A percentile compares a stretch with the other conserved stretches of the same genome.
Evolutionary conservation across 345 rosid species (phyloP).

Genomic region (Linum trigynum): DNA sequence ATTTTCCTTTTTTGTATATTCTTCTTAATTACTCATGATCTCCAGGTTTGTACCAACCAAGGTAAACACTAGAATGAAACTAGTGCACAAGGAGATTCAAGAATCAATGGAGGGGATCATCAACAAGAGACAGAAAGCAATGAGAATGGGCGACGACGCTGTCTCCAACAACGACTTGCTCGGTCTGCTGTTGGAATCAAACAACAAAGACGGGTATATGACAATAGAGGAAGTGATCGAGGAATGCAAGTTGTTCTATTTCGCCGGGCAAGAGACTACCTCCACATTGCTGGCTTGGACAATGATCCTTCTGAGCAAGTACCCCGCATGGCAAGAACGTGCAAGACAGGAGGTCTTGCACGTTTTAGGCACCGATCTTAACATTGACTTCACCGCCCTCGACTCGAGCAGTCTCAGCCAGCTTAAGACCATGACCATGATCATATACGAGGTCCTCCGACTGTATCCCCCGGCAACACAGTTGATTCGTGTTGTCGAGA

Average conservation of each 20-base stretch:
- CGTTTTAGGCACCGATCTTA: constrained; percentile 5
- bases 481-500: not conserved
- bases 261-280: constrained; percentile 15
- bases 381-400: not conserved
- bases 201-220: constrained; percentile 21
- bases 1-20: too few species aligned
- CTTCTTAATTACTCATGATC: too few species aligned
- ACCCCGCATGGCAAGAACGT: constrained; percentile 10
- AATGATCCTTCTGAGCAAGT: constrained; percentile 15
- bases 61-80: constrained; percentile 31
- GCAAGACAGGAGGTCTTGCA: constrained; percentile 16
- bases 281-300: constrained; percentile 16
- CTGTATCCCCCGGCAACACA: constrained; percentile 4
- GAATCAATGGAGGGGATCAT: constrained; percentile 24
- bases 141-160: constrained; percentile 26
- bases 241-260: constrained; percentile 19
- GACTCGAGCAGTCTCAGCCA: constrained; percentile 13
- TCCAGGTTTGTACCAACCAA: constrained; percentile 31
- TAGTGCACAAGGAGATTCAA: constrained; percentile 24
- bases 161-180: constrained; percentile 28
- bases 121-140: constrained; percentile 28
- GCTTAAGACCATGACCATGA: constrained; percentile 18
- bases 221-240: constrained; percentile 27
- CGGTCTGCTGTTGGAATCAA: constrained; percentile 38
- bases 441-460: constrained; percentile 16